Conservation (phyloP, 129 eudicot species). For the Daucus carota region DNA sequence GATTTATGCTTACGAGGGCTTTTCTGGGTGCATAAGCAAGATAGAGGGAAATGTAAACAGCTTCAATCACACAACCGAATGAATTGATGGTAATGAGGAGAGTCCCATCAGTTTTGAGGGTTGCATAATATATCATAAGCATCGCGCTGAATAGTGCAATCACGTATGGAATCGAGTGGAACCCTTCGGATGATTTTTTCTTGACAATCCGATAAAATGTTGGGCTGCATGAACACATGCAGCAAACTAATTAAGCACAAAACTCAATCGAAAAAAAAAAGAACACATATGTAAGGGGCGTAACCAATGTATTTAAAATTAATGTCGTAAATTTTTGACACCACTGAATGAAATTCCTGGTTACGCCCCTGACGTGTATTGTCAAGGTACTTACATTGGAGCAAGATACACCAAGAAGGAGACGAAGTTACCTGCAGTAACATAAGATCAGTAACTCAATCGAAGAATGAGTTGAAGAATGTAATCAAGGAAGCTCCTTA, state of each 20-base stretch:
- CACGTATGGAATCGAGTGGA: conserved; percentile 61
- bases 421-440: conserved; percentile 54
- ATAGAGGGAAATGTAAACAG: conserved; percentile 43
- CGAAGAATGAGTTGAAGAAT: neutral
- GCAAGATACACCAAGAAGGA: conserved; percentile 62
- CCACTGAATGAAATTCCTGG: no score
- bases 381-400: conserved; percentile 46
- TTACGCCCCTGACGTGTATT: no score
- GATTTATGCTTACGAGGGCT: conserved; percentile 32
- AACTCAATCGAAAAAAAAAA: neutral
- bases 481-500: neutral
- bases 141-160: conserved; percentile 52
- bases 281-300: no score
- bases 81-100: conserved; percentile 69
- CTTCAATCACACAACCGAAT: conserved; percentile 52
- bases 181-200: conserved; percentile 58
- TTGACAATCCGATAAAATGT: conserved; percentile 52
- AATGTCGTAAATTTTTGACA: no score
- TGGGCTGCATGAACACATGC: conserved; percentile 32
- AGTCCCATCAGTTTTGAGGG: conserved; percentile 32
- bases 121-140: conserved; percentile 64
- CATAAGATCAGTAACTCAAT: neutral
- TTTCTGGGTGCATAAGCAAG: conserved; percentile 52
- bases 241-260: neutral
- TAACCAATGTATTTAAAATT: no score